A percentile compares a stretch with the other conserved stretches of the same genome.
These are phyloP conservation scores for Hericium erinaceus DNA, from an alignment of 768 basidiomycete genomes.

Conservation along the genomic window DNA sequence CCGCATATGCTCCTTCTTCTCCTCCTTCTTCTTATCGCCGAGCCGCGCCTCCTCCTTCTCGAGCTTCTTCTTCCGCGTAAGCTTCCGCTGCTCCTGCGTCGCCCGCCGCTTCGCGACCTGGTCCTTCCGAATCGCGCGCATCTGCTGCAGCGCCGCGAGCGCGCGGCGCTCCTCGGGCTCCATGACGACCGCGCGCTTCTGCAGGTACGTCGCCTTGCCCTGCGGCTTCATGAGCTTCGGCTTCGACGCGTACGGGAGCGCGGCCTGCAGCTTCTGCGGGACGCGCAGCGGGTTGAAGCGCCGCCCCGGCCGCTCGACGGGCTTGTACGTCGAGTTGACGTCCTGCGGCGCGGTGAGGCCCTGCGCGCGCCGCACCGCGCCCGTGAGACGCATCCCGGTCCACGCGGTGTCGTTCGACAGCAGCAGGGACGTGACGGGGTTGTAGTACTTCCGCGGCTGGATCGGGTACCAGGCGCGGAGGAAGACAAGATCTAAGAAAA, in stretches of 20 bases:
- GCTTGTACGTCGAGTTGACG: conserved; percentile 84
- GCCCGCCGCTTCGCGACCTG: conserved; percentile 69
- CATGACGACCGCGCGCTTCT: conserved; percentile 91
- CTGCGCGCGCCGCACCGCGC: conserved; percentile 82
- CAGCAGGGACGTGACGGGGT: conserved; percentile 87
- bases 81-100: conserved; percentile 78
- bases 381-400: conserved; percentile 94
- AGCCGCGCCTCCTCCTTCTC: conserved; percentile 59
- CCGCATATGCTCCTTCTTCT: conserved; percentile 69
- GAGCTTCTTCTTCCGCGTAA: conserved; percentile 57
- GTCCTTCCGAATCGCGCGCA: conserved; percentile 84
- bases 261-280: conserved; percentile 82
- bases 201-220: conserved; percentile 72
- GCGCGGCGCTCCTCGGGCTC: conserved; percentile 94
- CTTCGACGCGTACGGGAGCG: conserved; percentile 88
- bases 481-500: conserved; percentile 75
- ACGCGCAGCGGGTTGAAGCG: conserved; percentile 89
- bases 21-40: conserved; percentile 64
- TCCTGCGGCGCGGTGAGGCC: conserved; percentile 72
- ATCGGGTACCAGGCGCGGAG: conserved; percentile 95
- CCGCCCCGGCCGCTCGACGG: conserved; percentile 66
- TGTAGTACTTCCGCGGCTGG: conserved; percentile 92
- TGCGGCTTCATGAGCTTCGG: conserved; percentile 77
- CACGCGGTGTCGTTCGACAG: conserved; percentile 75
- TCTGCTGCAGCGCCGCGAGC: conserved; percentile 85